Conservation (phyloP, 129 eudicot species). For the Tagetes erecta region DNA sequence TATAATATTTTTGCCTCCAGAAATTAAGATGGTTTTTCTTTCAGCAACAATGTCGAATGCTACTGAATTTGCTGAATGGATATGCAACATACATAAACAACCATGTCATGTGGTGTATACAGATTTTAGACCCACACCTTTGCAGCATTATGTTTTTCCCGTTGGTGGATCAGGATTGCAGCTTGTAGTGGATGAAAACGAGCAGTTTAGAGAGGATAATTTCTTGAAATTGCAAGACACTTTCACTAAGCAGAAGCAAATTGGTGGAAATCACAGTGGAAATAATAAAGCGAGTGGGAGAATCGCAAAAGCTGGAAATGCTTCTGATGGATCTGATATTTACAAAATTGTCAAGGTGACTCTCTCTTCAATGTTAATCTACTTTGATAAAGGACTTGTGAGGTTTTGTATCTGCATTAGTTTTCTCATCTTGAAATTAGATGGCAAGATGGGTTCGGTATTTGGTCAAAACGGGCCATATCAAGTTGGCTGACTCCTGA, state of each 20-base stretch:
- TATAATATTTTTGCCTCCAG: slow-evolving; percentile 87
- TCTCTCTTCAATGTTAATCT: not conserved
- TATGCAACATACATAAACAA: slow-evolving; percentile 89
- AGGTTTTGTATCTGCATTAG: not conserved
- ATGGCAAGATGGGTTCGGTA: slow-evolving; percentile 7
- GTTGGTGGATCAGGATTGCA: slow-evolving; percentile 90
- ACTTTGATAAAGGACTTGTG: not conserved
- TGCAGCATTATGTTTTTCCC: slow-evolving; percentile 97
- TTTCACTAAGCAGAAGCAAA: slow-evolving; percentile 60
- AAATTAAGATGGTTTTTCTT: slow-evolving; percentile 94
- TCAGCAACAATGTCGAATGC: slow-evolving; percentile 99
- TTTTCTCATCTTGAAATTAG: not conserved
- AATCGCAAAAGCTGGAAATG: slow-evolving; percentile 79
- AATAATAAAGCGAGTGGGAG: slow-evolving; percentile 63
- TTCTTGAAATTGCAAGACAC: slow-evolving; percentile 81
- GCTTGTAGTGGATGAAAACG: slow-evolving; percentile 95
- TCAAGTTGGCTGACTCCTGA: not conserved
- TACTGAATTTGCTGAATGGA: slow-evolving; percentile 99
- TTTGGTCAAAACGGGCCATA: not conserved
- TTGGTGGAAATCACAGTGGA: slow-evolving; percentile 40
- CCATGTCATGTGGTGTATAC: slow-evolving; percentile 99
- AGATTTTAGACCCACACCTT: slow-evolving; percentile 92
- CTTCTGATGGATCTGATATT: slow-evolving; percentile 87
- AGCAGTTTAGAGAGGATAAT: slow-evolving; percentile 92
- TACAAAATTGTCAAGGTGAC: slow-evolving; percentile 96